phyloP scores from a whole-genome alignment of 208 protist genomes.

The Kentomonas sorsogonicus region DNA sequence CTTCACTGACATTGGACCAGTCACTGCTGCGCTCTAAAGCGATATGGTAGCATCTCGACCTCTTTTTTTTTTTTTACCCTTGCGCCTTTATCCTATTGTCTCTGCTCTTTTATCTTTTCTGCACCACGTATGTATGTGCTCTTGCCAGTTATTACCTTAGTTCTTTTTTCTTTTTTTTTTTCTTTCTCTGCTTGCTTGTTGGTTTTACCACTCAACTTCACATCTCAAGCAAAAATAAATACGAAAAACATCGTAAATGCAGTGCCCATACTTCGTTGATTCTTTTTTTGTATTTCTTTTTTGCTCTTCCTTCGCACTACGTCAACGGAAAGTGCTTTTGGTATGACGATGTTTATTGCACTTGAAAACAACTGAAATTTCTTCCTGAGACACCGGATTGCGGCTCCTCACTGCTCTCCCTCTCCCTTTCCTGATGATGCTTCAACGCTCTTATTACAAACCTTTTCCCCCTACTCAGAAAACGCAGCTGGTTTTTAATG shows the following conservation, averaged over 20 bases:
- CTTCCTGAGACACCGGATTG: no score
- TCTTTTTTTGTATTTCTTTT: constrained; percentile 5
- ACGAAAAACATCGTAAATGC: no score
- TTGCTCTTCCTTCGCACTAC: constrained; percentile 1
- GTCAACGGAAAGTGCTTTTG: no score
- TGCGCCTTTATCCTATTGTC: background rate
- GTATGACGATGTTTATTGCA: background rate
- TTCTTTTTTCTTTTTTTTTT: constrained; percentile 2
- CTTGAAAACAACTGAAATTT: background rate
- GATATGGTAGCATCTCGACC: background rate
- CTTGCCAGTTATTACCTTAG: background rate
- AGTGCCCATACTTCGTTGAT: no score
- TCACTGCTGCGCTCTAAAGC: constrained; percentile 5
- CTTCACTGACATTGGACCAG: constrained; percentile 16
- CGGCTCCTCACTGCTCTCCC: background rate
- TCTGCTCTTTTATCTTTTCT: constrained; percentile 1
- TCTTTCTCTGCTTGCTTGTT: background rate
- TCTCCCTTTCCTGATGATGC: background rate
- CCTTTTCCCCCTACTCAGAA: background rate
- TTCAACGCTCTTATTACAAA: constrained; percentile 1
- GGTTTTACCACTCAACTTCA: constrained; percentile 3
- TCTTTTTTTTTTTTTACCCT: constrained; percentile 8
- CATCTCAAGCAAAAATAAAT: no score
- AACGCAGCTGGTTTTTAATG: background rate
- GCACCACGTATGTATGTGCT: background rate